Base-by-base conservation (phyloP, 2,329 filamentous ascomycete species). In the Cladophialophora chaetospira region DNA sequence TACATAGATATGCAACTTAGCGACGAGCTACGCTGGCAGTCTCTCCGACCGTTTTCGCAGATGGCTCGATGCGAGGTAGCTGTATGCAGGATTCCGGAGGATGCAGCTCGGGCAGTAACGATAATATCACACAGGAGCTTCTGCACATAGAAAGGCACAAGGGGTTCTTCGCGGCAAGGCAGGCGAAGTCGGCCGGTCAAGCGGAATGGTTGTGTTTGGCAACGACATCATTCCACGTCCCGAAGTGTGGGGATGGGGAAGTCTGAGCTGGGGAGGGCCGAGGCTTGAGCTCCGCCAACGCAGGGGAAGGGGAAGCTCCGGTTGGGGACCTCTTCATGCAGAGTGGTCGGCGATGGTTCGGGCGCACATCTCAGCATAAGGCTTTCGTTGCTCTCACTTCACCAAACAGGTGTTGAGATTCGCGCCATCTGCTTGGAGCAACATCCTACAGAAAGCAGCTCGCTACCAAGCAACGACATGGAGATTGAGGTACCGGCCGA, bases 161-260 rank as follows among this genome's bases (percentile, higher is more conserved):
- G 25, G 25, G 28, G 21, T 8, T 42, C 33, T n/a, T 50, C 35
- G 33, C 35, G 15, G 42, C 10, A 26, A 23, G 9, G 25, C 35
- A 28, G 28, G 46, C 19, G 48, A 51, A 31, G 25, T 26, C 23
- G 35, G 36, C 42, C 48, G 48, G 48, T 29, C 48, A 38, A 51
- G 35, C 48, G 48, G 48, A 51, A 35, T 26, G 17, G 48, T 19
- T 10, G n/a, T 17, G 13, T 44, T 44, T 15, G 11, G n/a, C 15
- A 8, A 19, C 35, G 35, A 38, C 36, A 40, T 40, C 36, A 40
- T 25, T 21, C 42, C 19, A 44, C 19, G 23, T 28, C 23, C 13
- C 19, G 19, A 2, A 28, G 17, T 25, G 42, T 44, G 42, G 42
- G 10, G 42, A 28, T 25, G 42, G 26, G 42, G 26, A 44, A 23